Evolutionary conservation across 768 basidiomycete species (phyloP), one percentile per base, ranked within the genome.

Genomic region (Suillus cothurnatus): DNA sequence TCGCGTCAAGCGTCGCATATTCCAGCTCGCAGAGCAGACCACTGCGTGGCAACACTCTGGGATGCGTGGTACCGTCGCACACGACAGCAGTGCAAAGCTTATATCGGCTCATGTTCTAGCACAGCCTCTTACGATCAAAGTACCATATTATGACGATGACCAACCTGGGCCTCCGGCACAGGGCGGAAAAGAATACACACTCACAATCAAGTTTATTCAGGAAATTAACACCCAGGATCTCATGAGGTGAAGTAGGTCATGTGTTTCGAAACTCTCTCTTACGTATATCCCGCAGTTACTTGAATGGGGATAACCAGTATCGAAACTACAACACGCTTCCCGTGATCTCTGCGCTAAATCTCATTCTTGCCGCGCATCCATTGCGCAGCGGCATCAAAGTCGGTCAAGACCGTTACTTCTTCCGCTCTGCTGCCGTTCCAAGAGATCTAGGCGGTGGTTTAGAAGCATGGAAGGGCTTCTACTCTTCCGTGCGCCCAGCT

Each of bases 381-480:
- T 79, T 76, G n/a, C 77, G 81, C 53, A 80, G 77, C 19, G 85
- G 85, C n/a, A 73, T 85, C 57, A 78, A 81, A 74, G 82, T 86
- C 11, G 85, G 86, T 28, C 73, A 79, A 62, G 85, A 86, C 71
- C 79, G 83, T 38, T 86, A 80, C 71, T 87, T 87, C 78, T 86
- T 85, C 73, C 76, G 76, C 28, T 23, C 69, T 17, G 77, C 72
- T 6, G 77, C 74, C 11, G 61, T 72, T 34, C 74, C 78, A 41
- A 47, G 59, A 14, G n/a, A 64, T 4, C 73, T 86, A 36, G 81
- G 83, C 15, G 83, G 81, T 31, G 89, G 88, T 23, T 86, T 81
- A 64, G 83, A 81, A 70, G 88, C 74, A 67, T 92, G 75, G 88
- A 90, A 76, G 79, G 86, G 74, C 61, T 87, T 74, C 70, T 78